A percentile compares a stretch with the other conserved stretches of the same genome.
phyloP scores from a whole-genome alignment of 2,329 filamentous ascomycete species.

The Huntiella moniliformis region DNA sequence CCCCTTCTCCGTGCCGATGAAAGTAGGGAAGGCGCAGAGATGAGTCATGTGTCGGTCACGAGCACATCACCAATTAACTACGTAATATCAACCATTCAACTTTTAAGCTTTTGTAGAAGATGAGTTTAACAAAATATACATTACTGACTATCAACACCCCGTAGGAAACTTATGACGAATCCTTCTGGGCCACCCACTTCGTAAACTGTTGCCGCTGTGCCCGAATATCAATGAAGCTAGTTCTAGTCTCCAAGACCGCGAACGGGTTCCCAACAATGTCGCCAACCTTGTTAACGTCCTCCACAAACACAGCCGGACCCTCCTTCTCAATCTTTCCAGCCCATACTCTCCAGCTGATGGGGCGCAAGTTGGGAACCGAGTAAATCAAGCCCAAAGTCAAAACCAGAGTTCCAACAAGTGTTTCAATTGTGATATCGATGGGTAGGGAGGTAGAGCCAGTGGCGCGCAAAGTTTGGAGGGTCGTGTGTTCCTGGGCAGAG shows the following conservation, averaged over 20 bases:
- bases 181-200: slow-evolving; percentile 41
- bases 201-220: slow-evolving; percentile 62
- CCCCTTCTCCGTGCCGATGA: too few relatives aligned
- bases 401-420: slow-evolving; percentile 59
- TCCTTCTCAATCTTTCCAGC: slow-evolving; percentile 63
- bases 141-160: not conserved
- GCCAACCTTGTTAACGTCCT: slow-evolving; percentile 53
- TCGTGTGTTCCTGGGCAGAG: slow-evolving; percentile 82
- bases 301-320: slow-evolving; percentile 35
- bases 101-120: too few relatives aligned
- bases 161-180: not conserved
- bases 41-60: not conserved
- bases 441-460: slow-evolving; percentile 41
- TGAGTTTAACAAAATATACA: not conserved
- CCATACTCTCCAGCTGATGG: slow-evolving; percentile 70
- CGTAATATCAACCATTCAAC: too few relatives aligned
- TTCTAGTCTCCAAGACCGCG: slow-evolving; percentile 55
- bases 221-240: slow-evolving; percentile 76
- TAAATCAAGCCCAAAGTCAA: slow-evolving; percentile 70
- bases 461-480: slow-evolving; percentile 42
- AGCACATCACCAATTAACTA: not conserved
- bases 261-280: slow-evolving; percentile 65
- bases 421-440: slow-evolving; percentile 74
- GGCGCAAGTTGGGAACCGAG: slow-evolving; percentile 58
- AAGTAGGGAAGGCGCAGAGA: not conserved